phyloP scores from a whole-genome alignment of 2,329 filamentous ascomycete species.

The Stemphylium vesicarium region DNA sequence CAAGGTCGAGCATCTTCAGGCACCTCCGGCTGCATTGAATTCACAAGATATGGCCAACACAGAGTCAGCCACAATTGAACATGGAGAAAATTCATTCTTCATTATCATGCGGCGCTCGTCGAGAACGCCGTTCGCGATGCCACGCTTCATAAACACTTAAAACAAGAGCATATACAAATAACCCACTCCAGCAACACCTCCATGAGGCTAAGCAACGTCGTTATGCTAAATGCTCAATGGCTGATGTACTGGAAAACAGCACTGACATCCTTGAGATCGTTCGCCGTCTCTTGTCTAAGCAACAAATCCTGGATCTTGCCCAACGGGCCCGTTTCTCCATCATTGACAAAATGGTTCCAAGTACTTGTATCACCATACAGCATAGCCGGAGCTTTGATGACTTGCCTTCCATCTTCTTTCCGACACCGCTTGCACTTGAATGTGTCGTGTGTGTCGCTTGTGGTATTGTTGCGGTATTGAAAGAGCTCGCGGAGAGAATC shows the following conservation, averaged over 20 bases:
- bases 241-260: slow-evolving; percentile 99
- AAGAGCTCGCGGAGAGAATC: slow-evolving; percentile 93
- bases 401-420: slow-evolving; percentile 81
- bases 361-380: slow-evolving; percentile 97
- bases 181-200: not conserved
- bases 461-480: slow-evolving; percentile 84
- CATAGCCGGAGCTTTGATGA: slow-evolving; percentile 90
- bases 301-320: slow-evolving; percentile 88
- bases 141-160: slow-evolving; percentile 1
- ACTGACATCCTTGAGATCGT: slow-evolving; percentile 73
- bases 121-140: not conserved
- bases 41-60: too few relatives aligned
- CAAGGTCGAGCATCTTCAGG: not conserved
- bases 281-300: slow-evolving; percentile 80
- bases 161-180: slow-evolving; percentile 3
- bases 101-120: not conserved
- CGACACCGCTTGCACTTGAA: slow-evolving; percentile 97
- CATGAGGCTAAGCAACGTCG: not conserved
- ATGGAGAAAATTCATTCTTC: not conserved
- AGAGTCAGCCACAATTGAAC: not conserved
- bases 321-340: slow-evolving; percentile 69
- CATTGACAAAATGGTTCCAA: slow-evolving; percentile 98
- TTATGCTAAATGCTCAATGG: slow-evolving; percentile 60
- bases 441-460: slow-evolving; percentile 94
- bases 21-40: too few relatives aligned